Evolutionary conservation across 2,329 filamentous ascomycete genomes (phyloP), one percentile per base, ranked within the genome.

Genomic region (Aspergillus sojae): DNA sequence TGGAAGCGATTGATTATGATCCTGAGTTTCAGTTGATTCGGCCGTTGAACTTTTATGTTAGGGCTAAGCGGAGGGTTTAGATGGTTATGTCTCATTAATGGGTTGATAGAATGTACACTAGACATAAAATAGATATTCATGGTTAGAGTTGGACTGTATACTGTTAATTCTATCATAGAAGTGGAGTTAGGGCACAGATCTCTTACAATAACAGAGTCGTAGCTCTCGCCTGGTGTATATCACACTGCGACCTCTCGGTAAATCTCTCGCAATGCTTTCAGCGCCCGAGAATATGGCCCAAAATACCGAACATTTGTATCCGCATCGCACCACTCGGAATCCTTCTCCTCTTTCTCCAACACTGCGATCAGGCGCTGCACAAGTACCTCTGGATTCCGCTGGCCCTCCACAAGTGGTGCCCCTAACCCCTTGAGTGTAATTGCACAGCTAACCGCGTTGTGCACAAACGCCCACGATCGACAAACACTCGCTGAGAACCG

Each of bases 1-100:
- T 83, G 2, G 82, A 79, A 4, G 76, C 80, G 3, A 53, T 69
- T 41, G 66, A 65, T 43, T 69, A 70, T 54, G 67, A 70, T 57
- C 67, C 68, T 11, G 67, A 66, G 64, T 69, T 68, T 34, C 65
- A 66, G 59, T 50, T 69, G 32, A 65, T 70, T 28, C 59, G 65
- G 16, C 67, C 65, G 14, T 57, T 68, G 48, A 70, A 68, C 58
- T 69, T 70, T 34, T 69, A 70, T 60, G 64, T 68, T 5, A 23
- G 67, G 14, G 62, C 65, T 3, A 70, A 63, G 55, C 0, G 74
- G 85, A 10, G 85, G 7, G 59, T 55, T 16, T 64, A 50, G 14
- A 36, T 36, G 34, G 14, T 16, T 6, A 36, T 36, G 5, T 16
- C 16, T 36, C 14, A 36, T 16, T 36, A 14, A 16, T 36, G 2